Evolutionary conservation across 257 asterid genomes (phyloP).

Genomic region (Orobanche coerulescens): DNA sequence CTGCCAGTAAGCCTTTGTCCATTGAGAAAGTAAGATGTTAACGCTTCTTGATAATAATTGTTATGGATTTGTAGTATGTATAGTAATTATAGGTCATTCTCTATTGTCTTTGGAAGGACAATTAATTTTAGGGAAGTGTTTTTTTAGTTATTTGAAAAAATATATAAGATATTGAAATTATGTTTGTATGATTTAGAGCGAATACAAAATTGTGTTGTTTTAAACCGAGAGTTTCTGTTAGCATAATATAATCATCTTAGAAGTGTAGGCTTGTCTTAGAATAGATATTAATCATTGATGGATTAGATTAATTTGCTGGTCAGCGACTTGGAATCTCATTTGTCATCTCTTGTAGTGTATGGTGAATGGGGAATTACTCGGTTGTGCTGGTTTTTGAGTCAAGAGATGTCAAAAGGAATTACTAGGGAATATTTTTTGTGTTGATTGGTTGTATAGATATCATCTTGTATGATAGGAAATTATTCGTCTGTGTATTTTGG

Average conservation of each 20-base stretch:
- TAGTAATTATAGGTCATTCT: not conserved
- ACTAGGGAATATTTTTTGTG: not conserved
- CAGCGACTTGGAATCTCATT: not conserved
- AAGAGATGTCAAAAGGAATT: not conserved
- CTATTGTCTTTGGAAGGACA: not conserved
- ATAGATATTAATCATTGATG: not conserved
- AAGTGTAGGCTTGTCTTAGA: not conserved
- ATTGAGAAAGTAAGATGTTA: slow-evolving; percentile 54
- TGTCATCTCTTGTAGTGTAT: not conserved
- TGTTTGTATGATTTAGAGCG: not conserved
- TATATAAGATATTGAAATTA: not conserved
- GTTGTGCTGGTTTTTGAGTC: not conserved
- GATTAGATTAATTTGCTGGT: not conserved
- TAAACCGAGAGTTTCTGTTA: not conserved
- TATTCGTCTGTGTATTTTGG: not conserved
- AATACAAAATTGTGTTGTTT: not conserved
- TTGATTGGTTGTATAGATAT: not conserved
- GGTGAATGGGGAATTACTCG: not conserved
- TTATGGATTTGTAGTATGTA: not conserved
- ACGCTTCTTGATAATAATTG: not conserved
- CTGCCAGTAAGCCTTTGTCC: slow-evolving; percentile 47
- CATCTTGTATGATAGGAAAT: not conserved
- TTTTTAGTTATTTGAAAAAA: not conserved
- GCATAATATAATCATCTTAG: not conserved
- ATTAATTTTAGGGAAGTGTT: not conserved